Base-by-base conservation (phyloP, 2,329 filamentous ascomycete species). In the Tolypocladium tundrense region DNA sequence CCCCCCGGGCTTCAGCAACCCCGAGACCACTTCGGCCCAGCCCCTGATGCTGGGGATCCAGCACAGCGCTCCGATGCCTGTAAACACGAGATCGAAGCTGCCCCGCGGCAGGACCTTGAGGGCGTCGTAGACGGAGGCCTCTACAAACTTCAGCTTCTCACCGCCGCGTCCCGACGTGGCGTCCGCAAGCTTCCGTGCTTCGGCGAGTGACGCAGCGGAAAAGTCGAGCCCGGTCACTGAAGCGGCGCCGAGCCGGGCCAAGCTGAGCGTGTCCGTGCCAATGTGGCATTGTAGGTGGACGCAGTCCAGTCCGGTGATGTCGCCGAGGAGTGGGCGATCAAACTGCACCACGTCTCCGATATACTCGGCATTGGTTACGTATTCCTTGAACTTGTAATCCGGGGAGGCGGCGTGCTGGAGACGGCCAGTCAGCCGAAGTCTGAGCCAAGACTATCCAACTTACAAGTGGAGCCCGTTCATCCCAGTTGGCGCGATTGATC, bases 281-380 rank as follows among this genome's bases (percentile, higher is more conserved):
- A 61, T 61, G 57, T 63, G 61, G 58, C 61, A 61, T 54, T 61
- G 61, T 4, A 63, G 57, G 43, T 63, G 61, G 1, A 55, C 60
- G 48, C 55, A 58, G 42, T 59, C 33, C 37, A 60, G 55, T n/a
- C 57, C 58, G 8, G 55, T 35, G 5, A 61, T 31, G 45, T 55
- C 37, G 37, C 37, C 37, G 37, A 39, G 13, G 11, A 39, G 37
- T 13, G 37, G 37, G 37, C 37, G 37, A 14, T 39, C 37, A 39
- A 39, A 39, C 37, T 39, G 37, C 37, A 39, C 37, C 4, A 39
- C 37, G 13, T 39, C 14, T 39, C 37, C 37, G 37, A 39, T 39
- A 39, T 39, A 39, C 5, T 39, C 37, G 37, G 37, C 37, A 39
- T 39, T 39, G 11, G 11, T 4, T 4, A 39, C 14, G 11, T 39